Conservation (phyloP, 1,284 basidiomycete species). For the Ceratobasidium sp. region DNA sequence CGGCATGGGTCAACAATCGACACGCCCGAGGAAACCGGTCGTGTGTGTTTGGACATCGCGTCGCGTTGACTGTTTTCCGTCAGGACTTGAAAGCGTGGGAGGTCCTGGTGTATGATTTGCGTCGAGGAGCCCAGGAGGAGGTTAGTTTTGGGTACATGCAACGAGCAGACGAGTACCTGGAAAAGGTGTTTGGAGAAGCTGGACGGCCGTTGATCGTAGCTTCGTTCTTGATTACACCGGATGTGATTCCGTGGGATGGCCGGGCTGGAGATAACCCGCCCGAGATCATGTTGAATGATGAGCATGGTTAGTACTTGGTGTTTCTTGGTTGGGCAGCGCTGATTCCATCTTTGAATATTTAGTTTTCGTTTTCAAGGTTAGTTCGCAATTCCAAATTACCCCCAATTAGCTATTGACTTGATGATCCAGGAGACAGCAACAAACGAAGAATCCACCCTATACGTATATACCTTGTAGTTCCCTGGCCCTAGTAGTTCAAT, state of each 20-base stretch:
- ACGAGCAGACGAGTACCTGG: neutral
- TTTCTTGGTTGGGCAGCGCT: no score
- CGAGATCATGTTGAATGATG: constrained; percentile 17
- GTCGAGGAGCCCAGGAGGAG: neutral
- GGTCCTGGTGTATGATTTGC: constrained; percentile 17
- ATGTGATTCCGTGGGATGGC: neutral
- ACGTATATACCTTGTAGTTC: no score
- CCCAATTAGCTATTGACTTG: no score
- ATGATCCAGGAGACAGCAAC: no score
- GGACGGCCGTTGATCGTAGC: neutral
- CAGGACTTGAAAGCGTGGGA: neutral
- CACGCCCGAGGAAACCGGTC: neutral
- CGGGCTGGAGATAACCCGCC: neutral
- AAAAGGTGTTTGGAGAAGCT: neutral
- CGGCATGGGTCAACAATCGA: constrained; percentile 15
- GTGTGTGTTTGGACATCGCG: constrained; percentile 10
- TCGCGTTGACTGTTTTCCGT: neutral
- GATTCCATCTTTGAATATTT: no score
- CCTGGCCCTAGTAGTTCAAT: no score
- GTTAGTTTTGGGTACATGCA: no score
- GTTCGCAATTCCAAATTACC: no score
- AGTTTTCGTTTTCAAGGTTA: no score
- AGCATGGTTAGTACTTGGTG: constrained; percentile 31
- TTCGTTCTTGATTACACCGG: neutral
- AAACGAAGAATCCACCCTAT: no score